Conservation (phyloP, 805 yeast species). For the Maudiozyma bulderi region DNA sequence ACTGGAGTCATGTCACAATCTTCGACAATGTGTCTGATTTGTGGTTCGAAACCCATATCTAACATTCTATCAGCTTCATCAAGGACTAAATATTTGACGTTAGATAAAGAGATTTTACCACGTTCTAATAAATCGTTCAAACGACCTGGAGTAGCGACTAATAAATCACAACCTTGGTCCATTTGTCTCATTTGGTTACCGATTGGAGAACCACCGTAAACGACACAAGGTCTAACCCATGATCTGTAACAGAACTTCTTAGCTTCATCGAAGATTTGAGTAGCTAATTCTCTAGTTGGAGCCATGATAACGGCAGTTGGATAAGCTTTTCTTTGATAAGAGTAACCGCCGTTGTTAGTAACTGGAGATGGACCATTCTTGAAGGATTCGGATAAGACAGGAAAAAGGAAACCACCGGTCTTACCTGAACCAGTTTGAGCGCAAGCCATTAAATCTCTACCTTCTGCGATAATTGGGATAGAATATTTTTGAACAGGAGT, state of each 20-base stretch:
- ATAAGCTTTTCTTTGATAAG: constrained; percentile 64
- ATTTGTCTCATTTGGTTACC: constrained; percentile 78
- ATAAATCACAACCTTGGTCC: constrained; percentile 87
- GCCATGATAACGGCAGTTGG: constrained; percentile 96
- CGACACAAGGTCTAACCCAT: constrained; percentile 95
- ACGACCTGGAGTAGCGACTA: constrained; percentile 99
- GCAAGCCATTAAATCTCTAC: constrained; percentile 93
- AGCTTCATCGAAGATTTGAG: constrained; percentile 94
- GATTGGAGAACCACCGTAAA: constrained; percentile 97
- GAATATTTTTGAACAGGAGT: constrained; percentile 95
- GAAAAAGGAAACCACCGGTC: constrained; percentile 99
- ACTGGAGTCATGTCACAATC: constrained; percentile 97
- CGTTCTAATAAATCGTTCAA: constrained; percentile 90
- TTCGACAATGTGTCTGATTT: constrained; percentile 95
- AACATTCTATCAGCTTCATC: constrained; percentile 99
- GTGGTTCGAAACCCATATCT: constrained; percentile 99
- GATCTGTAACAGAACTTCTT: constrained; percentile 94
- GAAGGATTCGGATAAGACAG: constrained; percentile 87
- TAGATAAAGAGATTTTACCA: constrained; percentile 81
- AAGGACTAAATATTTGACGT: constrained; percentile 86
- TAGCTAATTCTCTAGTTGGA: constrained; percentile 98
- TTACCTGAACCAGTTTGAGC: constrained; percentile 99
- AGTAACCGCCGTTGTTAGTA: constrained; percentile 30
- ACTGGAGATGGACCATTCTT: constrained; percentile 71
- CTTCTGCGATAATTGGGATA: constrained; percentile 79